Conservation (phyloP, 2,329 filamentous ascomycete genomes). For the Madurella mycetomatis region DNA sequence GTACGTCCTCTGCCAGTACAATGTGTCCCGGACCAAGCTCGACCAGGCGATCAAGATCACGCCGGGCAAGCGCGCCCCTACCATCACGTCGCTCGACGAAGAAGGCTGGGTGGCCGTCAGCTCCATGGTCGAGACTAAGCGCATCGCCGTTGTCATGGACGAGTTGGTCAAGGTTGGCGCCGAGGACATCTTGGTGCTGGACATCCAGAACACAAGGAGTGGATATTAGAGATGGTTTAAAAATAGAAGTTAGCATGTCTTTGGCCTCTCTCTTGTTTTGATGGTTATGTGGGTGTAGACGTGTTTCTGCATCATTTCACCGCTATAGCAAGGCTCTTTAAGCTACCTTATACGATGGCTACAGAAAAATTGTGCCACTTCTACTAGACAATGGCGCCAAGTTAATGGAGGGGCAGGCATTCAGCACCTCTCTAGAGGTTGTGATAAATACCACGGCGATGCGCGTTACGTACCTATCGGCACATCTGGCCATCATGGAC, state of each 20-base stretch:
- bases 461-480: too few species aligned
- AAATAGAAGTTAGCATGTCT: neutral
- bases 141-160: slow-evolving; percentile 83
- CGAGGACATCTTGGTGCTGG: slow-evolving; percentile 77
- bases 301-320: too few species aligned
- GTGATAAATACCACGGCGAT: too few species aligned
- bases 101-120: slow-evolving; percentile 92
- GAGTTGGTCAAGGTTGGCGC: slow-evolving; percentile 71
- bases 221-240: neutral
- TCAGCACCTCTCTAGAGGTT: too few species aligned
- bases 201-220: slow-evolving; percentile 65
- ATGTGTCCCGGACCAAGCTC: slow-evolving; percentile 70
- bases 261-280: too few species aligned
- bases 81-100: slow-evolving; percentile 82
- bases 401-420: too few species aligned
- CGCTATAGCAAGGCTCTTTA: too few species aligned
- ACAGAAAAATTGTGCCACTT: too few species aligned
- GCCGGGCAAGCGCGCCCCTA: slow-evolving; percentile 89
- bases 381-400: too few species aligned
- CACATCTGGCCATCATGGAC: too few species aligned
- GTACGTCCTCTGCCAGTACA: slow-evolving; percentile 95
- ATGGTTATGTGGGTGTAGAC: too few species aligned
- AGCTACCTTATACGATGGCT: too few species aligned
- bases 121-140: slow-evolving; percentile 87
- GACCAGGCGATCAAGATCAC: slow-evolving; percentile 69